Evolutionary conservation across 805 yeast genomes (phyloP).

Genomic region (Kodamaea neixiangensis): DNA sequence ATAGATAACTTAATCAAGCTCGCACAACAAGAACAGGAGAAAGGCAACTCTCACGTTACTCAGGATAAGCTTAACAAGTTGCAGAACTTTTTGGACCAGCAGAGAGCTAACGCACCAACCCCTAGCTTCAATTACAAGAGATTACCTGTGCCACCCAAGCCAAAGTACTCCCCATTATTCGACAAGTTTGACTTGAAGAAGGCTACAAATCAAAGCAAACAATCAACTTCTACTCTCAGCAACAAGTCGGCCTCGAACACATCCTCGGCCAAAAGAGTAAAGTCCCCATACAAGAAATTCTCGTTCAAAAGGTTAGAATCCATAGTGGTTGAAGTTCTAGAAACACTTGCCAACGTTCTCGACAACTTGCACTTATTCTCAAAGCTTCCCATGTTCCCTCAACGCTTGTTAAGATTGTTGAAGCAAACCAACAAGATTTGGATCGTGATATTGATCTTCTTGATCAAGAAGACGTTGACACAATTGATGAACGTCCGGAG

Average conservation of each 20-base stretch:
- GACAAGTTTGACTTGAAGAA: slow-evolving; percentile 31
- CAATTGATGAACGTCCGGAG: slow-evolving; percentile 43
- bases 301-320: slow-evolving; percentile 34
- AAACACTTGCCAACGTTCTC: slow-evolving; percentile 38
- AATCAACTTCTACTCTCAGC: slow-evolving; percentile 1
- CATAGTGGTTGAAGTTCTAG: slow-evolving; percentile 31
- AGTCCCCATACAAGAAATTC: slow-evolving; percentile 19
- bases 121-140: slow-evolving; percentile 9
- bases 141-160: slow-evolving; percentile 28
- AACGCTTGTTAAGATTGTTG: slow-evolving; percentile 28
- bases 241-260: background rate
- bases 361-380: slow-evolving; percentile 46
- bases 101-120: background rate
- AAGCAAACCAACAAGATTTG: slow-evolving; percentile 46
- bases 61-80: slow-evolving; percentile 37
- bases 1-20: slow-evolving; percentile 29
- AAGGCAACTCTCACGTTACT: slow-evolving; percentile 40
- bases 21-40: slow-evolving; percentile 39
- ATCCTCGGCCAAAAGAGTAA: slow-evolving; percentile 2
- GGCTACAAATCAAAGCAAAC: slow-evolving; percentile 1
- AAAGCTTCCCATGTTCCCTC: slow-evolving; percentile 45
- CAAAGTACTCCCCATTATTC: slow-evolving; percentile 36
- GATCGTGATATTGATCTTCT: slow-evolving; percentile 42
- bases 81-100: slow-evolving; percentile 24
- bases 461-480: slow-evolving; percentile 42